phyloP scores from a whole-genome alignment of 352 stramenopile species.

The Blastocystis sp. region DNA sequence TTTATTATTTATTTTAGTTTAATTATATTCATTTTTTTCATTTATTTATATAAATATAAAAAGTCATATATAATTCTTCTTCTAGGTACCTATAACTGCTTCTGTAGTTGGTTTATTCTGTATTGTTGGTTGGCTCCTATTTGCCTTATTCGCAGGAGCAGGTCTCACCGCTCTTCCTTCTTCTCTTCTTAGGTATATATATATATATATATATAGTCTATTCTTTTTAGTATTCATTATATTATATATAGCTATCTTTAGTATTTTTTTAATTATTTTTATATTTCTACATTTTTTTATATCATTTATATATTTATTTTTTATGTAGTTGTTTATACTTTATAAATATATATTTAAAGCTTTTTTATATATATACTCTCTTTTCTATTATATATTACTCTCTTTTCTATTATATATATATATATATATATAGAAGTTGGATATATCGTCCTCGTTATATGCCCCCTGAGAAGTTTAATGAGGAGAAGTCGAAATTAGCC shows the following conservation, averaged over 20 bases:
- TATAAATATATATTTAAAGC: no score
- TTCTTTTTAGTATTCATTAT: no score
- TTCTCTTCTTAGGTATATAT: background rate
- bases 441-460: constrained; percentile 35
- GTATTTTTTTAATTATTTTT: constrained; percentile 36
- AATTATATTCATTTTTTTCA: background rate
- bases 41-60: background rate
- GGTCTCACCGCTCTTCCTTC: constrained; percentile 30
- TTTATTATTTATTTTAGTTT: background rate
- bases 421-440: constrained; percentile 4
- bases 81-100: constrained; percentile 3
- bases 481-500: constrained; percentile 26
- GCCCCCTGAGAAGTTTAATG: constrained; percentile 27
- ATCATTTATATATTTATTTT: background rate
- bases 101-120: constrained; percentile 24
- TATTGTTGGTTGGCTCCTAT: constrained; percentile 32
- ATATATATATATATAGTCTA: background rate
- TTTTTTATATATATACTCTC: no score
- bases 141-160: constrained; percentile 25
- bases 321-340: constrained; percentile 25
- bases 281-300: no score
- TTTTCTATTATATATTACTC: constrained; percentile 37
- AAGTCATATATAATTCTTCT: background rate
- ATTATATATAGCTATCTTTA: no score
- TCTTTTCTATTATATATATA: background rate